Conservation (phyloP, 345 rosid genomes). For the Eucalyptus erythrocorys region DNA sequence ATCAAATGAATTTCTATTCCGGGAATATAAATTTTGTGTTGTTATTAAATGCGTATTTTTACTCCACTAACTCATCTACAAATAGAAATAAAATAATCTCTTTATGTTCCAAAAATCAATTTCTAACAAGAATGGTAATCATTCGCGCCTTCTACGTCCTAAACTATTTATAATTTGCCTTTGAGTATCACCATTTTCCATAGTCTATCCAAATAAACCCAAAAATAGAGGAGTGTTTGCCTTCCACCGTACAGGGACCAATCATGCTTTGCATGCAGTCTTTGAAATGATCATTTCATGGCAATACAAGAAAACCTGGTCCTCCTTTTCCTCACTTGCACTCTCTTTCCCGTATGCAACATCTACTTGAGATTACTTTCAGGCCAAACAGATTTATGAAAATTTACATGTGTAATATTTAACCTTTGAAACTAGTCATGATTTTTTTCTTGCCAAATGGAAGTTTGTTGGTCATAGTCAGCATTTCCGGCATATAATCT, state of each 20-base stretch:
- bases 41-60: accelerated
- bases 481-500: background rate
- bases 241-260: background rate
- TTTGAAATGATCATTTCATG: background rate
- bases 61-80: too few species aligned
- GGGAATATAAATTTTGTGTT: accelerated
- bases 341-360: background rate
- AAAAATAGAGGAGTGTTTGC: background rate
- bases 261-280: background rate
- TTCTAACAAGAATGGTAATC: accelerated
- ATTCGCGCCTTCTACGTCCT: accelerated
- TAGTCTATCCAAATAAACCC: background rate
- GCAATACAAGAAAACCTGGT: background rate
- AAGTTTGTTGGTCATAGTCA: background rate
- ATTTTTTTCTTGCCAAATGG: background rate
- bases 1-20: too few species aligned
- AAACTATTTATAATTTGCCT: background rate
- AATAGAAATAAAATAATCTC: too few species aligned
- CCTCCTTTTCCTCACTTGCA: background rate
- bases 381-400: background rate
- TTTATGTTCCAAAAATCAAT: too few species aligned
- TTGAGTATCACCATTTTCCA: background rate
- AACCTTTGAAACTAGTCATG: background rate
- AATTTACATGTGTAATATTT: background rate
- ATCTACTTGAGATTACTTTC: background rate